Evolutionary conservation across 495 filamentous ascomycete genomes (phyloP), one percentile per base, ranked within the genome.

Genomic region (Parachaetomium inaequale): DNA sequence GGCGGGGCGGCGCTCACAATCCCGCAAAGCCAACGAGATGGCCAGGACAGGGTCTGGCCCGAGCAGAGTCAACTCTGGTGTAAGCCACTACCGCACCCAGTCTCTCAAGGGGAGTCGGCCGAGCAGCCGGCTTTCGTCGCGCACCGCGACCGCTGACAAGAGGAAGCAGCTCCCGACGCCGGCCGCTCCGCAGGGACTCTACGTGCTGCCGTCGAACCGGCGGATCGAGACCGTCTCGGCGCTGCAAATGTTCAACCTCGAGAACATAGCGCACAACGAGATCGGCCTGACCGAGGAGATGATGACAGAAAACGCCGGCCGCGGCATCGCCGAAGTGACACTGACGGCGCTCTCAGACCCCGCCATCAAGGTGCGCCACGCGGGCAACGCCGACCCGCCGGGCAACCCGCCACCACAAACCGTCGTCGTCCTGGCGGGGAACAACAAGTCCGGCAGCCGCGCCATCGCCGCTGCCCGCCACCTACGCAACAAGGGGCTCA

Each of bases 231-330:
- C 88, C 15, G 85, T 97, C 58, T 89, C 87, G 54, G 89, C 93
- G 19, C 74, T 93, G 34, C 91, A 93, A 68, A 93, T 95, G 79
- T 83, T 93, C 34, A 92, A 93, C 63, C 82, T 97, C 26, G 94
- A 98, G 74, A 91, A 92, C 65, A 86, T 93, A 55, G 90, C 92
- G 0, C 85, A 89, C 43, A 82, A 85, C 26, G 91, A 96, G 62
- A 85, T 94, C 62, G 91, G 91, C 5, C 77, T 98, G 46, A 88
- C 88, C 0, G 90, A 93, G 69, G 90, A 94, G 54, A 87, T 97
- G 68, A 88, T 97, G 74, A 87, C 91, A 0, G 94, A 97, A 69
- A 96, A 93, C 70, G 89, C 92, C 0, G 93, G 89, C 11, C 84
- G 93, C 21, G 88, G 91, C 47, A 91, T 98, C 66, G 91, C 91